These are phyloP conservation scores for Nyssa sinensis DNA, from an alignment of 148 eudicot genomes.

Conservation along the genomic window DNA sequence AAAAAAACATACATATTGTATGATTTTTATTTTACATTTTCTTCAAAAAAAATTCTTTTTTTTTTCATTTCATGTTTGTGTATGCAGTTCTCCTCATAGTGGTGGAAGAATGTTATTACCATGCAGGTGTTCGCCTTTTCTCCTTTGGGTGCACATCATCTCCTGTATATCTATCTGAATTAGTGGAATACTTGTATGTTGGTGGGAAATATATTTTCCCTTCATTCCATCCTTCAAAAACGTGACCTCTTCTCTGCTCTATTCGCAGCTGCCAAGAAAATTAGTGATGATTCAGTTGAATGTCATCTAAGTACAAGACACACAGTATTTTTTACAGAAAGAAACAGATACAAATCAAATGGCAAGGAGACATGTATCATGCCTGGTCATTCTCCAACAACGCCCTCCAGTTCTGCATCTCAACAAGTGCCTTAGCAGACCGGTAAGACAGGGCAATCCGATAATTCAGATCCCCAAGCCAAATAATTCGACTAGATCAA, in stretches of 20 bases:
- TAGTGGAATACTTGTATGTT: constrained; percentile 87
- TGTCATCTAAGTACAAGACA: background rate
- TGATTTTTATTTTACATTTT: too few species aligned
- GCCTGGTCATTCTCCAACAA: constrained; percentile 93
- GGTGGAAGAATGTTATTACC: constrained; percentile 45
- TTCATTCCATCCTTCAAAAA: constrained; percentile 85
- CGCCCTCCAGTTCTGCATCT: constrained; percentile 98
- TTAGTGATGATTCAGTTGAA: background rate
- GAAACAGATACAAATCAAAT: background rate
- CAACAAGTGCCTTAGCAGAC: constrained; percentile 88
- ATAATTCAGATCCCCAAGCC: constrained; percentile 98
- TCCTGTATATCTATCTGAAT: constrained; percentile 92
- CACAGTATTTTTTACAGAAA: background rate
- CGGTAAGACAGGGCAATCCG: constrained; percentile 86
- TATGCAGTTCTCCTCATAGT: background rate
- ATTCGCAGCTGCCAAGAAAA: constrained; percentile 59
- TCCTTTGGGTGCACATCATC: constrained; percentile 82
- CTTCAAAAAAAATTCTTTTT: too few species aligned
- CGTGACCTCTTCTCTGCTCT: constrained; percentile 82
- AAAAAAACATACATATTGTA: background rate
- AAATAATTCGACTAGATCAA: constrained; percentile 74
- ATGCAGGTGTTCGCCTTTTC: constrained; percentile 93
- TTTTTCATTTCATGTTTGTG: background rate
- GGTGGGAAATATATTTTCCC: constrained; percentile 97
- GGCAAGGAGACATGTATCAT: constrained; percentile 14